Percentiles rank a stretch among this genome's conserved stretches.
Evolutionary conservation across 345 rosid species (phyloP).

Genomic region (Dimocarpus longan): DNA sequence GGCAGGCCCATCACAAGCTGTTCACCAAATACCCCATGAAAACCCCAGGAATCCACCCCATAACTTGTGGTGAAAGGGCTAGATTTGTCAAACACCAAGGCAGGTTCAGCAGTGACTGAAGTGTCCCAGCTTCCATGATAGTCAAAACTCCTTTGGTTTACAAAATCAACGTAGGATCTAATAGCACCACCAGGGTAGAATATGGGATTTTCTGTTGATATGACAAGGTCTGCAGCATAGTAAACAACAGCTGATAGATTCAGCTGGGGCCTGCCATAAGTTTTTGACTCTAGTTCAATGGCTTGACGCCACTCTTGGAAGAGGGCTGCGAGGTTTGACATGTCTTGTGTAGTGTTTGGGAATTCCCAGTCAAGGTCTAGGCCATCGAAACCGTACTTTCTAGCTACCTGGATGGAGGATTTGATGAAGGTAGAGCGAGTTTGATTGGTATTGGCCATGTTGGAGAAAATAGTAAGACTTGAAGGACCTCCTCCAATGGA

Average conservation of each 20-base stretch:
- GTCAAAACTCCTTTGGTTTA: slow-evolving; percentile 36
- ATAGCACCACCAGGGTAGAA: slow-evolving; percentile 26
- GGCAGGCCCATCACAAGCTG: slow-evolving; percentile 38
- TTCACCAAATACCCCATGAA: slow-evolving; percentile 19
- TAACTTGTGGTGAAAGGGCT: slow-evolving; percentile 29
- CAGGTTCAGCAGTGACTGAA: slow-evolving; percentile 33
- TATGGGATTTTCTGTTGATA: background rate
- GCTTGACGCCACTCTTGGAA: slow-evolving; percentile 34
- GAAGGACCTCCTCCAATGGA: slow-evolving; percentile 30
- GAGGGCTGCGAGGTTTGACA: slow-evolving; percentile 27
- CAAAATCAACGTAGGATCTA: slow-evolving; percentile 22
- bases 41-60: slow-evolving; percentile 32
- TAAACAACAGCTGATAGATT: slow-evolving; percentile 38
- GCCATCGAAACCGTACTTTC: slow-evolving; percentile 34
- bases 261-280: slow-evolving; percentile 20
- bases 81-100: slow-evolving; percentile 26
- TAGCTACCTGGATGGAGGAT: slow-evolving; percentile 27
- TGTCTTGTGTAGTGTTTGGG: slow-evolving; percentile 25
- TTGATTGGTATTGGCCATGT: slow-evolving; percentile 11
- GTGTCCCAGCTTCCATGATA: slow-evolving; percentile 39
- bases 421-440: slow-evolving; percentile 26
- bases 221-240: slow-evolving; percentile 27
- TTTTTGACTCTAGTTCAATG: slow-evolving; percentile 16
- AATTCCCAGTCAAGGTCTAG: slow-evolving; percentile 37
- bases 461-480: slow-evolving; percentile 21